Evolutionary conservation across 306 rosid species (phyloP).

Genomic region (Ammopiptanthus mongolicus): DNA sequence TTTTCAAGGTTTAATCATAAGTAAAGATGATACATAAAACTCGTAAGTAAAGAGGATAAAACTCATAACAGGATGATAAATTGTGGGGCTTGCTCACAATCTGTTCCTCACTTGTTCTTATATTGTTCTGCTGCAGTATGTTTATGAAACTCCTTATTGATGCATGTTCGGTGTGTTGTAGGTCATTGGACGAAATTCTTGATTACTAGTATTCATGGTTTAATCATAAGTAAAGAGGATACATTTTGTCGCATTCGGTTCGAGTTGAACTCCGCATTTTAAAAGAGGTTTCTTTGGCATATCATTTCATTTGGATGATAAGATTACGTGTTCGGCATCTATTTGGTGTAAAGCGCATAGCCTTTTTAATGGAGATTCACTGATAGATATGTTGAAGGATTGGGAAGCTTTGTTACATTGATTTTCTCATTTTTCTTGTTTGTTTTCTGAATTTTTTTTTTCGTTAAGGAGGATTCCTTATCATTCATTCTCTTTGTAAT

Average conservation of each 20-base stretch:
- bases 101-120: neutral
- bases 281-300: neutral
- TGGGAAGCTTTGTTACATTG: neutral
- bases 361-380: neutral
- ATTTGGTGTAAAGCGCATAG: neutral
- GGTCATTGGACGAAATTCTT: neutral
- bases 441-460: neutral
- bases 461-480: neutral
- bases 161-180: neutral
- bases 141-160: neutral
- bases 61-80: constrained; percentile 4
- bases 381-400: neutral
- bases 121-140: neutral
- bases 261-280: neutral
- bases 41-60: too few relatives aligned
- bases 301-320: neutral
- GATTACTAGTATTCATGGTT: neutral
- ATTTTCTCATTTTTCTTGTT: too few relatives aligned
- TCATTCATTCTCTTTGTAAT: neutral
- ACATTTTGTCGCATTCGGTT: neutral
- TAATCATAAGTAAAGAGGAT: neutral
- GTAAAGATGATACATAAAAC: too few relatives aligned
- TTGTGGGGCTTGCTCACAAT: neutral
- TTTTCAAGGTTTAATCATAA: neutral
- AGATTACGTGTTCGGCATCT: neutral